phyloP scores from a whole-genome alignment of 2,329 filamentous ascomycete genomes.

The Fusarium sp. region DNA sequence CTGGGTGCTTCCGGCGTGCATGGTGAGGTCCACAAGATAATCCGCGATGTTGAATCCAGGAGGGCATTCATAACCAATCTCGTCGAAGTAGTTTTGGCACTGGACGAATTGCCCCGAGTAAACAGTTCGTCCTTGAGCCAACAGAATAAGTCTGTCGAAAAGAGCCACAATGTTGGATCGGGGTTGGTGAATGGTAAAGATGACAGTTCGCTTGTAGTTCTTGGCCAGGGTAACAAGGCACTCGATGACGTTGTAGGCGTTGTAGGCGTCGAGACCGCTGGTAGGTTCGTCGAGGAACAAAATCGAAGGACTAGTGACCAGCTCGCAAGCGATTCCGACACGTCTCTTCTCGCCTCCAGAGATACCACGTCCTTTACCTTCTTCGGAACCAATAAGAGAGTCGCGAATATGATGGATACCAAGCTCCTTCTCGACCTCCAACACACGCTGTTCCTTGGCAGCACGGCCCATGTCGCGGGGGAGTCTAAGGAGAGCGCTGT shows the following conservation, averaged over 20 bases:
- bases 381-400: constrained; percentile 95
- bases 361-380: constrained; percentile 92
- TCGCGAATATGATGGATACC: constrained; percentile 95
- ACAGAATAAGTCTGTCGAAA: constrained; percentile 91
- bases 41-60: constrained; percentile 99
- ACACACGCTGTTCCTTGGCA: constrained; percentile 90
- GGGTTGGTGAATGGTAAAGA: constrained; percentile 98
- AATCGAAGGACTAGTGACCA: constrained; percentile 97
- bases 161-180: constrained; percentile 98
- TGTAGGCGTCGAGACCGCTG: constrained; percentile 94
- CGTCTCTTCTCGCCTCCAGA: constrained; percentile 96
- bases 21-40: constrained; percentile 95
- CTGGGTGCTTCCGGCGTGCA: constrained; percentile 82
- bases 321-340: constrained; percentile 95
- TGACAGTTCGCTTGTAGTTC: constrained; percentile 94
- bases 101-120: constrained; percentile 91
- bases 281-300: constrained; percentile 97
- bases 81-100: constrained; percentile 93
- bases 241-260: constrained; percentile 98
- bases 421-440: constrained; percentile 94
- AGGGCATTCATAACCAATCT: constrained; percentile 90
- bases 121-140: constrained; percentile 89
- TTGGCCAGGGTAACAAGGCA: constrained; percentile 95
- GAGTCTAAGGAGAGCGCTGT: constrained; percentile 90
- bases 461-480: constrained; percentile 88